Base-by-base conservation (phyloP, 2,329 filamentous ascomycete species). In the Didymella sp. region DNA sequence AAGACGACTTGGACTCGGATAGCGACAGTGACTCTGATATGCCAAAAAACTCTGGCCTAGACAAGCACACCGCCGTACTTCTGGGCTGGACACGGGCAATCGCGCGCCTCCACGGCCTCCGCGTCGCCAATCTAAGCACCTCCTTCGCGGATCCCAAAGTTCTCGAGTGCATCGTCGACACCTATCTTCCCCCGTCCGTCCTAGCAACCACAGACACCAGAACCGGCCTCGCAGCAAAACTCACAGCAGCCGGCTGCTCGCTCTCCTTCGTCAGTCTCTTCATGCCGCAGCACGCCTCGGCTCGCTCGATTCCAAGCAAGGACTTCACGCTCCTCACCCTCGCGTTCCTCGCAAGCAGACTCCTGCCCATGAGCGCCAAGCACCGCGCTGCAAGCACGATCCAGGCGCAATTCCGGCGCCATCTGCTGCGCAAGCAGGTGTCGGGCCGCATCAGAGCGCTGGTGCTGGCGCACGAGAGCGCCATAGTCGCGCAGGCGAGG, bases 301-400 rank as follows among this genome's bases (percentile, higher is more conserved):
- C 64, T 15, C 64, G 61, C 4, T 74, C 77, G 24, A 79, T 87
- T 22, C 83, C 85, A 12, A 80, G 82, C 53, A 76, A 76, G 24
- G 80, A 83, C 62, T 86, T 85, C 59, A 85, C 83, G 0, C 69
- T 86, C 24, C 80, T 83, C 2, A 80, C 82, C 2, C 80, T 88
- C 7, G 79, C 84, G 4, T 87, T 87, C 68, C 79, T 88, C 6
- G 85, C 84, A 38, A 85, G 83, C 4, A 80, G 85, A 37, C 74
- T 88, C 1, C 75, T 88, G 3, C 79, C 81, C 0, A 77, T 84
- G 6, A 79, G 80, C 1, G 77, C 77, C 53, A 74, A 73, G 12
- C 75, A 79, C 55, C 79, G 81, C 40, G 85, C 85, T 2, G 84
- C 84, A 0, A 68, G 75, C 2, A 76, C 76, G 0, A 79, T 88